These are phyloP conservation scores for Grigorovia humatica DNA, from an alignment of 805 yeast genomes.

Conservation along the genomic window DNA sequence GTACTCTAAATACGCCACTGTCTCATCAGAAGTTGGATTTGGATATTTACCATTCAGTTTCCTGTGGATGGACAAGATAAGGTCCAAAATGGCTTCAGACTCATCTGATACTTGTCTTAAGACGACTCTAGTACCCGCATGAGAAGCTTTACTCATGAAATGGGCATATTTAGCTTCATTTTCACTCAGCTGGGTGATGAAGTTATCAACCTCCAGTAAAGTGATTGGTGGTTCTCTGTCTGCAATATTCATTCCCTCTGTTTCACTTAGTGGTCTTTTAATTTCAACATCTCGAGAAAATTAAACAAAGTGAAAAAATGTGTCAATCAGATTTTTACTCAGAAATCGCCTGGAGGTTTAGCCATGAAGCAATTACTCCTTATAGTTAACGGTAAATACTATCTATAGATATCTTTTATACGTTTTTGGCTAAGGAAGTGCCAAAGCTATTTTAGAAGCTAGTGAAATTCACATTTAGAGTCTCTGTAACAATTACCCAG, in stretches of 20 bases:
- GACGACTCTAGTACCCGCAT: conserved; percentile 72
- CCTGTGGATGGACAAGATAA: conserved; percentile 52
- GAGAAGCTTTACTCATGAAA: conserved; percentile 72
- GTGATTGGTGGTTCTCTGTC: conserved; percentile 62
- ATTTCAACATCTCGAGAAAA: not conserved
- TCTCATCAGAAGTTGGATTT: conserved; percentile 19
- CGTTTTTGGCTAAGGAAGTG: too few species aligned
- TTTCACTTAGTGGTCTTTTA: not conserved
- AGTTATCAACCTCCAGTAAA: conserved; percentile 60
- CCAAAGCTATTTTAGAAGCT: too few species aligned
- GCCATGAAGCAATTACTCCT: too few species aligned
- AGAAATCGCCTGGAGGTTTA: too few species aligned
- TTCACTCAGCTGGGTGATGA: conserved; percentile 53
- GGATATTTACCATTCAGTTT: conserved; percentile 39
- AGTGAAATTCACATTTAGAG: too few species aligned
- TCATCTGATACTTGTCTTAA: conserved; percentile 76
- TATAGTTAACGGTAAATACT: too few species aligned
- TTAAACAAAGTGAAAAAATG: not conserved
- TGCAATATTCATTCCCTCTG: conserved; percentile 26
- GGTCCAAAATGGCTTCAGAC: conserved; percentile 63
- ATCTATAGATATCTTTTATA: too few species aligned
- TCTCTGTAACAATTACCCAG: too few species aligned
- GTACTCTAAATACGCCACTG: conserved; percentile 50
- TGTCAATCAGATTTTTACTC: not conserved
- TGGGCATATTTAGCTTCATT: conserved; percentile 69